phyloP scores from a whole-genome alignment of 2,329 filamentous ascomycete genomes.

The Aureobasidium lini region DNA sequence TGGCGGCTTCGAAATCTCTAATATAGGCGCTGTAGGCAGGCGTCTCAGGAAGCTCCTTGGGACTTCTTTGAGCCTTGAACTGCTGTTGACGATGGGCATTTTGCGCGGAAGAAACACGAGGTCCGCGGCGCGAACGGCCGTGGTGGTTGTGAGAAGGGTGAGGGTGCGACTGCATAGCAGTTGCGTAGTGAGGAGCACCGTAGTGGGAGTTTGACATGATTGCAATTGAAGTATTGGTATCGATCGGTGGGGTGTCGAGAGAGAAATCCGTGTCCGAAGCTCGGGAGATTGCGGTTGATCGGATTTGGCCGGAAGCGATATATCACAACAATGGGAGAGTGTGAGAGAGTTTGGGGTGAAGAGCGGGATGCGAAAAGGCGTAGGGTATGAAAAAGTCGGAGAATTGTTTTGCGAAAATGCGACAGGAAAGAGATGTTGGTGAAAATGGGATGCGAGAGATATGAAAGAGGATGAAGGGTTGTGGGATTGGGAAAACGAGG shows the following conservation, averaged over 20 bases:
- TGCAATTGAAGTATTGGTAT: conserved; percentile 16
- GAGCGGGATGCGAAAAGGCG: background rate
- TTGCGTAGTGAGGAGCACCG: conserved; percentile 39
- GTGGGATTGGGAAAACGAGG: conserved; percentile 1
- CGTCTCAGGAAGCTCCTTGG: conserved; percentile 80
- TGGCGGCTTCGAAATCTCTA: conserved; percentile 78
- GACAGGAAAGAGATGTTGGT: conserved; percentile 1
- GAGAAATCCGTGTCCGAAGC: conserved; percentile 13
- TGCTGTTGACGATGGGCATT: conserved; percentile 68
- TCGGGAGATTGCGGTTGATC: conserved; percentile 14
- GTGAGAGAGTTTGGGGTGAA: background rate
- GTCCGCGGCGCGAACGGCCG: conserved; percentile 76
- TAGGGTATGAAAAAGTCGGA: background rate
- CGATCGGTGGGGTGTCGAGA: conserved; percentile 4
- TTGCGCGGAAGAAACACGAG: conserved; percentile 71
- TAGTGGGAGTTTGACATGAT: conserved; percentile 46
- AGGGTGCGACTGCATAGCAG: conserved; percentile 44
- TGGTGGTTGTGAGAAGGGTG: conserved; percentile 67
- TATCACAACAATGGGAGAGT: conserved; percentile 16
- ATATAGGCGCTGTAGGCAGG: conserved; percentile 71
- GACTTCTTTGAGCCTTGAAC: conserved; percentile 73
- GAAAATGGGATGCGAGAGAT: conserved; percentile 9
- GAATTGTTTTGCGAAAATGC: conserved; percentile 1
- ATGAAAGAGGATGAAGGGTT: conserved; percentile 7
- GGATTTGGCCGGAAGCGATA: conserved; percentile 15